Base-by-base conservation (phyloP, 441 rosid genomes). In the Pelargonium citronellum region DNA sequence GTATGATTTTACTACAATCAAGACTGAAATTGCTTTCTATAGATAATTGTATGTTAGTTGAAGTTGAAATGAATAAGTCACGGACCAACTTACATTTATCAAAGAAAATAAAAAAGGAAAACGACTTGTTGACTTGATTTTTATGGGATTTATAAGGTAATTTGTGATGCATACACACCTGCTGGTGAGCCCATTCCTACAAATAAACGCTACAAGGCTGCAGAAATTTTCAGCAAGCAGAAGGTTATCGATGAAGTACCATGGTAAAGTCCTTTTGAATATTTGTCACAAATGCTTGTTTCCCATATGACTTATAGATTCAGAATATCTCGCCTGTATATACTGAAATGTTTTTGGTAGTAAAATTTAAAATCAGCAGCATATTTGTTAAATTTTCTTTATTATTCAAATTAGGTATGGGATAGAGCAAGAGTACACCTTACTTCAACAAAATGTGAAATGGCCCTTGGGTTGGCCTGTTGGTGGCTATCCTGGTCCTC, bases 381-480 rank as follows among this genome's bases (percentile, higher is more conserved):
- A 67, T 60, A 51, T 62, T 16, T 46, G 1, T 20, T 68, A 15
- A 7, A 15, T 12, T 71, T 15, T 20, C 41, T 0, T 16, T 41
- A 20, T 13, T 67, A 37, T 65, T 62, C 7, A 55, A 64, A 51
- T 44, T 41, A 94, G 98, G 98, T 94, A 57, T 69, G 99, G 99
- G 58, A 94, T 94, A 60, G 97, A 94, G 86, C 98, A 94, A 83
- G 98, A 94, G 82, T 94, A 94, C 89, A 94, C 97, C 77, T 85
- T 94, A 71, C 81, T 94, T 71, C 97, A 90, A 80, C 74, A 80
- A 79, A 81, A 94, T 71, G 94, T 91, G 24, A 85, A 81, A 64
- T 94, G 99, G 99, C 99, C 99, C 66, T 80, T 94, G 84, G 99
- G 99, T 70, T 94, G 99, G 99, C 99, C 99, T 10, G 92, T 91